Evolutionary conservation across 2,329 filamentous ascomycete genomes (phyloP).

Genomic region (Epichloe scottii): DNA sequence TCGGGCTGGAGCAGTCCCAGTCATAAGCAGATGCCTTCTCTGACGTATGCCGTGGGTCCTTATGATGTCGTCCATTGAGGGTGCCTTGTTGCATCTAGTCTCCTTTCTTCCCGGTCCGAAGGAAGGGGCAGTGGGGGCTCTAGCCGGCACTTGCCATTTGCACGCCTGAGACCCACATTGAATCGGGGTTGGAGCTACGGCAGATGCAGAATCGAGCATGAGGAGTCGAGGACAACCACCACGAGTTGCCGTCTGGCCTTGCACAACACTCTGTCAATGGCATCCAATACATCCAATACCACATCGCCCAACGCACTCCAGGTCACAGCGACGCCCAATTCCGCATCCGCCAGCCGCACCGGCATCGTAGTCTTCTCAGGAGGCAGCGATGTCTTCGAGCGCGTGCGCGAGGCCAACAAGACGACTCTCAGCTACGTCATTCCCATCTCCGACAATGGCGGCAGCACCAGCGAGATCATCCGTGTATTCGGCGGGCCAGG

Average conservation of each 20-base stretch:
- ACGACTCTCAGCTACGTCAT: slow-evolving; percentile 74
- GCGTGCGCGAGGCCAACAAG: slow-evolving; percentile 48
- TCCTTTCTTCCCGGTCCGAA: too few relatives aligned
- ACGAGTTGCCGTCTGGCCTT: too few relatives aligned
- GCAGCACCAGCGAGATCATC: slow-evolving; percentile 85
- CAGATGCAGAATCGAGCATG: too few relatives aligned
- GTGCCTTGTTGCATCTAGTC: not conserved
- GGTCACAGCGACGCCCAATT: not conserved
- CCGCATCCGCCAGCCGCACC: slow-evolving; percentile 4
- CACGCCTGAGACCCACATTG: too few relatives aligned
- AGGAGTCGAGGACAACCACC: too few relatives aligned
- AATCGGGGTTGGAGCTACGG: too few relatives aligned
- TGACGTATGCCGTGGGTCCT: not conserved
- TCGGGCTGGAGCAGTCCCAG: not conserved
- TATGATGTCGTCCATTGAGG: not conserved
- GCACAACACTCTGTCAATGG: not conserved
- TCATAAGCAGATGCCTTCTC: not conserved
- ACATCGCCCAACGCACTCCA: not conserved
- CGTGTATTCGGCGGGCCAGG: slow-evolving; percentile 90
- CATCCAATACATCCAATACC: not conserved
- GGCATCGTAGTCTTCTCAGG: slow-evolving; percentile 77
- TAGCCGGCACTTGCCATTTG: too few relatives aligned
- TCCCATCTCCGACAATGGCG: slow-evolving; percentile 91
- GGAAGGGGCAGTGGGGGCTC: too few relatives aligned
- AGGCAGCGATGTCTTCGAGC: slow-evolving; percentile 79